These are phyloP conservation scores for Pseudevernia furfuracea DNA, from an alignment of 495 filamentous ascomycete species.

Conservation along the genomic window DNA sequence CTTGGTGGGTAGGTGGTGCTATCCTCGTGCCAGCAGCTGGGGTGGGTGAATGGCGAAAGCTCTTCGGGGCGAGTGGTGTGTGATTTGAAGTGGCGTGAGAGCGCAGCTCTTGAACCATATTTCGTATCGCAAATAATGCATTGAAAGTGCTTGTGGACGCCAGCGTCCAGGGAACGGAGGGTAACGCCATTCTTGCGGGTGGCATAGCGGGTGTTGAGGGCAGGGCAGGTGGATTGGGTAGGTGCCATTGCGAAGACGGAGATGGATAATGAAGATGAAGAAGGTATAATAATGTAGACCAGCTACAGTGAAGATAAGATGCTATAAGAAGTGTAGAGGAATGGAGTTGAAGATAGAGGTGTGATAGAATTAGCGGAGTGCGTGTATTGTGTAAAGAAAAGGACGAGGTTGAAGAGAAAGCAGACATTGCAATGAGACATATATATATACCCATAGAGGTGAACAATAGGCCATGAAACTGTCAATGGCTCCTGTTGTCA, in stretches of 20 bases:
- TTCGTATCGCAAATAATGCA: not conserved
- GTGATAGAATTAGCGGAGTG: not conserved
- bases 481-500: not conserved
- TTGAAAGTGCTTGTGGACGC: not conserved
- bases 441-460: not conserved
- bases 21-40: not conserved
- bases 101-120: not conserved
- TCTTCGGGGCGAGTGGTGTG: not conserved
- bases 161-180: not conserved
- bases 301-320: not conserved
- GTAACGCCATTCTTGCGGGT: not conserved
- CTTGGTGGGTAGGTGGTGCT: not conserved
- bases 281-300: not conserved
- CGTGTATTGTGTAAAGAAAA: not conserved
- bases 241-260: not conserved
- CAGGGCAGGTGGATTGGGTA: not conserved
- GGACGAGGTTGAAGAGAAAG: not conserved
- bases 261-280: not conserved
- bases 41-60: not conserved
- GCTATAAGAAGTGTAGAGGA: not conserved
- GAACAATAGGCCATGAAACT: not conserved
- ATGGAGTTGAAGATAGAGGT: not conserved
- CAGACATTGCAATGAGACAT: not conserved
- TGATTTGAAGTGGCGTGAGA: conserved; percentile 1
- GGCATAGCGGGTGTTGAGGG: not conserved